Evolutionary conservation across 225 moss, liverwort and hornwort genomes (phyloP).

Genomic region (Polytrichum commune): DNA sequence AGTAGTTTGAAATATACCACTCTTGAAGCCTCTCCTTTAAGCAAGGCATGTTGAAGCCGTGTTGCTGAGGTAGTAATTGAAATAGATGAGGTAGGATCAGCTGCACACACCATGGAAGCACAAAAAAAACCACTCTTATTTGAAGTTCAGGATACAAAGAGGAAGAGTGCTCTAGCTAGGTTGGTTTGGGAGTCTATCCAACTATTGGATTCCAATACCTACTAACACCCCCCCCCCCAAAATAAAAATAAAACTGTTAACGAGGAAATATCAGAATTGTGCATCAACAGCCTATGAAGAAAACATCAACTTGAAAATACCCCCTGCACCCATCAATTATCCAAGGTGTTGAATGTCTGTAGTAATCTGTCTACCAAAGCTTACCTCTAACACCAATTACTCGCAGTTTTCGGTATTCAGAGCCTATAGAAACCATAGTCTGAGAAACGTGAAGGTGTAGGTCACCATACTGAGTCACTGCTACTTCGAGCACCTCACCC

Average conservation of each 20-base stretch:
- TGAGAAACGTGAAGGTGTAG: constrained; percentile 86
- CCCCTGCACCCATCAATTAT: too few relatives aligned
- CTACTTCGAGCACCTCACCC: constrained; percentile 86
- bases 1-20: constrained; percentile 42
- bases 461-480: constrained; percentile 89
- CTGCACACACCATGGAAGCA: constrained; percentile 25
- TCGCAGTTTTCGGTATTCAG: constrained; percentile 76
- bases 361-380: not conserved
- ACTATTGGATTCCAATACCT: too few relatives aligned
- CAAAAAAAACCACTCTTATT: too few relatives aligned
- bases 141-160: too few relatives aligned
- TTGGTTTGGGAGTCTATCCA: too few relatives aligned
- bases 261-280: too few relatives aligned
- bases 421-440: constrained; percentile 80
- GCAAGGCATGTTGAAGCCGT: constrained; percentile 76
- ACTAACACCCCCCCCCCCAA: too few relatives aligned
- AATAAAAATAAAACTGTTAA: too few relatives aligned
- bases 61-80: constrained; percentile 52
- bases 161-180: too few relatives aligned
- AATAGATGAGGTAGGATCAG: constrained; percentile 43
- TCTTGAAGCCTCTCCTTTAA: constrained; percentile 66
- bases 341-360: too few relatives aligned
- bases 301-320: too few relatives aligned
- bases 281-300: too few relatives aligned
- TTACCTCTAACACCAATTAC: constrained; percentile 75